A percentile compares a stretch with the other conserved stretches of the same genome.
Conservation (phyloP, 2,329 filamentous ascomycete species). For the Cladosporium sp. region DNA sequence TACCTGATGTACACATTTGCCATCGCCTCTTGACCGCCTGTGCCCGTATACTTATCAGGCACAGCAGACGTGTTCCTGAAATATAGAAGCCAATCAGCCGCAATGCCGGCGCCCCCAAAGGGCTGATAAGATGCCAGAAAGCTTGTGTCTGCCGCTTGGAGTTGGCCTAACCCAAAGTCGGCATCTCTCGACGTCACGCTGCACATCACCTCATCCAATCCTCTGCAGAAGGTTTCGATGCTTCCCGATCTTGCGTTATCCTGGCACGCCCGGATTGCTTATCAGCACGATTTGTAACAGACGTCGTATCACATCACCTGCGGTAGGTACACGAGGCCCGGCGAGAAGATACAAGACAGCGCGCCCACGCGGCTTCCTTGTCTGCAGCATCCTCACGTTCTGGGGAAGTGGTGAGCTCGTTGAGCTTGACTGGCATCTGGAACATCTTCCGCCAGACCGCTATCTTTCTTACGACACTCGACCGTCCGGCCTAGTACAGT, state of each 20-base stretch:
- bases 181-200: constrained; percentile 16
- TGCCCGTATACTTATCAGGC: neutral
- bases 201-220: constrained; percentile 10
- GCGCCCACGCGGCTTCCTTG: neutral
- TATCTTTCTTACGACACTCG: neutral
- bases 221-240: constrained; percentile 2
- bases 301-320: neutral
- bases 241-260: constrained; percentile 1
- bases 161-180: constrained; percentile 3
- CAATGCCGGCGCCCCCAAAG: neutral
- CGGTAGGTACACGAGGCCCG: neutral
- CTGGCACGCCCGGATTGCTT: constrained; percentile 5
- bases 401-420: neutral
- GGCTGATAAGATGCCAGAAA: constrained; percentile 12
- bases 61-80: neutral
- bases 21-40: neutral
- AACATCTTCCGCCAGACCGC: neutral
- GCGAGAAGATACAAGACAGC: neutral
- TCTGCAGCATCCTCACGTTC: neutral
- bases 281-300: constrained; percentile 11
- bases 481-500: neutral
- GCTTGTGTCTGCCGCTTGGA: constrained; percentile 8
- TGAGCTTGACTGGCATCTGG: neutral
- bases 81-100: neutral
- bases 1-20: neutral